Evolutionary conservation across 1,139 yeast genomes (phyloP), one percentile per base, ranked within the genome.

Genomic region (Blastobotrys indianensis): DNA sequence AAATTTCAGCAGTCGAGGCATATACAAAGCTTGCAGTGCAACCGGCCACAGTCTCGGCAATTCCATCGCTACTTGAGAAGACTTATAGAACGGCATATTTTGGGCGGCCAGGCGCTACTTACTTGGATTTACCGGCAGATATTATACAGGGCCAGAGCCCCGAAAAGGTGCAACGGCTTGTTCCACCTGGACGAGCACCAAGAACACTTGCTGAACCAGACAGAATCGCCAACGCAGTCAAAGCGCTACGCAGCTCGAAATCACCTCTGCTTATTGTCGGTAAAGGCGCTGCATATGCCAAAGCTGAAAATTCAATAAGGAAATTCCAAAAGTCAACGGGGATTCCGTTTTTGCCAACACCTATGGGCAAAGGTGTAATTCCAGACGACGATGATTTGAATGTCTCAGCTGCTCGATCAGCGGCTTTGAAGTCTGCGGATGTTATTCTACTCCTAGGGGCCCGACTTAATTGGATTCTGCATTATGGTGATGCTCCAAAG

Each of bases 291-390:
- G 75, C 80, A 0, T 72, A 71, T 47, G 66, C 68, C 2, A 60
- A 66, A 40, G 72, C 75, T 1, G 72, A 75, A 7, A 35, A 39
- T 0, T 59, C 62, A 2, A 51, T 80, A 8, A 60, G 74, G 2
- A 39, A 54, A 1, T 67, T 80, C 42, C 68, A 79, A 16, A 47
- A 58, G 5, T 34, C 46, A 1, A 73, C 76, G 39, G 57, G 66
- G 11, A 47, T 79, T 1, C 77, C 82, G 1, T 80, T 80, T 53
- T 56, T 80, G 42, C 84, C 86, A 10, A 80, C 86, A 0, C 85
- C 86, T 2, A 80, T 80, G 86, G 86, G 83, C 1, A 80, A 80
- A 59, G 86, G 86, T n/a, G 77, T 80, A 0, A 62, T 80, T 1
- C 68, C 76, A 0, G 86, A 80, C 54, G 55, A 62, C 3, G 65